These are phyloP conservation scores for Sclerotiophoma versabilis DNA, from an alignment of 2,329 filamentous ascomycete species.

Conservation along the genomic window DNA sequence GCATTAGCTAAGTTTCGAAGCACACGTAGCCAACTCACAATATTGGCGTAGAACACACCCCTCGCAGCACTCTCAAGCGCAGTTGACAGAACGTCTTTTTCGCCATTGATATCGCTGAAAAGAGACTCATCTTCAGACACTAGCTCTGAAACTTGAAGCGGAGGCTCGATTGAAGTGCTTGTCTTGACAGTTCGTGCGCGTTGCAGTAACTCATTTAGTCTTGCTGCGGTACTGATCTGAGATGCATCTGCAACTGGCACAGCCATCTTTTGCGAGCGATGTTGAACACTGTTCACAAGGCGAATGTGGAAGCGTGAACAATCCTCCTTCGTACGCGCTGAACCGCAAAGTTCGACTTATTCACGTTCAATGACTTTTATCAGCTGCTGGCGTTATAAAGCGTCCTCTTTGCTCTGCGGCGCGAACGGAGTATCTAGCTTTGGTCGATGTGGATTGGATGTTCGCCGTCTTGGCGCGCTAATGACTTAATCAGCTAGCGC, in stretches of 20 bases:
- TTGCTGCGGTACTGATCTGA: conserved; percentile 36
- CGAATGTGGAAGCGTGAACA: neutral
- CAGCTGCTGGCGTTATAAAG: neutral
- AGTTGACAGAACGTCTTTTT: conserved; percentile 65
- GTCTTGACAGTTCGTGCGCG: conserved; percentile 52
- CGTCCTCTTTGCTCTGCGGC: conserved; percentile 3
- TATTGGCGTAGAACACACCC: conserved; percentile 77
- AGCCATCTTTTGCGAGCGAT: conserved; percentile 34
- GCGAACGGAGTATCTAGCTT: neutral
- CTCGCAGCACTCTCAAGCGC: conserved; percentile 85
- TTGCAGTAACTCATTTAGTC: conserved; percentile 51
- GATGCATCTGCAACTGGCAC: conserved; percentile 29
- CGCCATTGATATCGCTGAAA: conserved; percentile 31
- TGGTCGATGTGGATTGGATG: conserved; percentile 16
- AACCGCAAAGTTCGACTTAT: neutral
- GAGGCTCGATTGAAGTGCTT: conserved; percentile 53
- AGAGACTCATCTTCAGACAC: conserved; percentile 39
- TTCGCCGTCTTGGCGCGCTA: conserved; percentile 16
- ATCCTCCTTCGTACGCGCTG: neutral
- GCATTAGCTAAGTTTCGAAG: conserved; percentile 19
- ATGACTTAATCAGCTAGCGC: neutral
- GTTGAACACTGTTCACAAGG: neutral
- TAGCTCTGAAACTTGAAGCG: conserved; percentile 53
- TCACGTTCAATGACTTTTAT: neutral
- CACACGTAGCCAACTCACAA: conserved; percentile 64